Conservation (phyloP, 345 rosid genomes). For the Gynandropsis gynandra region DNA sequence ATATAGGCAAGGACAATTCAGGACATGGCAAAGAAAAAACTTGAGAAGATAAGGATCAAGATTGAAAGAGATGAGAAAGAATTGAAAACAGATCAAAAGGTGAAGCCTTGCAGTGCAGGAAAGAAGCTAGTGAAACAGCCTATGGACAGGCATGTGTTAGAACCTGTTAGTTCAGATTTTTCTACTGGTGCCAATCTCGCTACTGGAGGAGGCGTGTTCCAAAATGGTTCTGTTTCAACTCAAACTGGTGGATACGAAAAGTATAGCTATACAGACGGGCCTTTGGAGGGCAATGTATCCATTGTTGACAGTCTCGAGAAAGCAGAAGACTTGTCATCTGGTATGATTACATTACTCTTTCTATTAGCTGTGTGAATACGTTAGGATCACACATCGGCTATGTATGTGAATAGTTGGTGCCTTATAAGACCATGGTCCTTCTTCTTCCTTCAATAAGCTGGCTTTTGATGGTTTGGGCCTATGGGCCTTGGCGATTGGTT, state of each 20-base stretch:
- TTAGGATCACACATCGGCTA: too few species aligned
- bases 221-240: conserved; percentile 32
- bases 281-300: conserved; percentile 39
- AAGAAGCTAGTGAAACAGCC: conserved; percentile 63
- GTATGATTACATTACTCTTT: conserved; percentile 34
- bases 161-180: conserved; percentile 54
- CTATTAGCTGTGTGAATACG: too few species aligned
- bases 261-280: conserved; percentile 35
- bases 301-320: conserved; percentile 50
- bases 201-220: conserved; percentile 42
- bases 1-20: conserved; percentile 63
- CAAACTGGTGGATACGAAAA: conserved; percentile 45
- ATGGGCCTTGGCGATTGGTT: too few species aligned
- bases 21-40: conserved; percentile 65
- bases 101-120: conserved; percentile 31
- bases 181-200: conserved; percentile 57
- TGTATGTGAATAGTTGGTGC: too few species aligned
- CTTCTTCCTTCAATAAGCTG: too few species aligned
- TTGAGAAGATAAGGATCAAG: conserved; percentile 50
- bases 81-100: conserved; percentile 41
- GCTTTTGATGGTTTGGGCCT: too few species aligned
- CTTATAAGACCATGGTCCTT: too few species aligned
- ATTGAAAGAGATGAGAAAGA: conserved; percentile 48
- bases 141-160: conserved; percentile 34
- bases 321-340: conserved; percentile 63